These are phyloP conservation scores for Monilinia polystroma DNA, from an alignment of 2,329 filamentous ascomycete species.

Conservation along the genomic window DNA sequence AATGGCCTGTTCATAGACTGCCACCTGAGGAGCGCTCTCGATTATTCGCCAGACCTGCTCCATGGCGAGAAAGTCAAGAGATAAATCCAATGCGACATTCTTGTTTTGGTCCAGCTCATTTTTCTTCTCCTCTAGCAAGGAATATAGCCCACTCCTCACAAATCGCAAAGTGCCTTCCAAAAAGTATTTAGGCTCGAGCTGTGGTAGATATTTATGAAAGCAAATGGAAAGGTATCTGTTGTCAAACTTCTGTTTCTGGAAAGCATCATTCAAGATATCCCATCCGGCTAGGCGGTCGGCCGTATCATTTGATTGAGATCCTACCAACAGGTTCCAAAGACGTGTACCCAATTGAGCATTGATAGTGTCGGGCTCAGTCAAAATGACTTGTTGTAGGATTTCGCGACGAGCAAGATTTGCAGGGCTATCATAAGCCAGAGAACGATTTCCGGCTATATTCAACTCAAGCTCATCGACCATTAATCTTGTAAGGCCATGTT, in stretches of 20 bases:
- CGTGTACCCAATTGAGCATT: constrained; percentile 58
- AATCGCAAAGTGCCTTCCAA: constrained; percentile 63
- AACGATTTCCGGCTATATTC: constrained; percentile 27
- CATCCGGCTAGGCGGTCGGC: constrained; percentile 67
- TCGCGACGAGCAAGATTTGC: constrained; percentile 56
- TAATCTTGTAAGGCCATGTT: constrained; percentile 61
- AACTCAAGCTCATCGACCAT: constrained; percentile 65
- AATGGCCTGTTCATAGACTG: constrained; percentile 67
- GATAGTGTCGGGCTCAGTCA: constrained; percentile 60
- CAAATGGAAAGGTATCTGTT: constrained; percentile 58
- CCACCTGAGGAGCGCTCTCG: constrained; percentile 63
- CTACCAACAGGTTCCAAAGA: constrained; percentile 74
- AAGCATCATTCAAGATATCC: constrained; percentile 58
- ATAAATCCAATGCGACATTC: constrained; percentile 51
- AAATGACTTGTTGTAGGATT: constrained; percentile 58
- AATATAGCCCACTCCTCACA: constrained; percentile 52
- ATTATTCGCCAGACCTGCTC: constrained; percentile 85
- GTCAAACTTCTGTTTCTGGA: constrained; percentile 46
- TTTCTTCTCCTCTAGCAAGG: constrained; percentile 49
- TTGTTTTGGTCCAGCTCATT: constrained; percentile 41
- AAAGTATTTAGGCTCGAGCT: constrained; percentile 56
- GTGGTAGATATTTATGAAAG: constrained; percentile 56
- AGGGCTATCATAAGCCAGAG: constrained; percentile 42
- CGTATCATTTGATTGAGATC: constrained; percentile 56
- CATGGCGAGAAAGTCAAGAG: constrained; percentile 52